Evolutionary conservation across 1,139 yeast genomes (phyloP), one percentile per base, ranked within the genome.

Genomic region (Suhomyces yuchorum): DNA sequence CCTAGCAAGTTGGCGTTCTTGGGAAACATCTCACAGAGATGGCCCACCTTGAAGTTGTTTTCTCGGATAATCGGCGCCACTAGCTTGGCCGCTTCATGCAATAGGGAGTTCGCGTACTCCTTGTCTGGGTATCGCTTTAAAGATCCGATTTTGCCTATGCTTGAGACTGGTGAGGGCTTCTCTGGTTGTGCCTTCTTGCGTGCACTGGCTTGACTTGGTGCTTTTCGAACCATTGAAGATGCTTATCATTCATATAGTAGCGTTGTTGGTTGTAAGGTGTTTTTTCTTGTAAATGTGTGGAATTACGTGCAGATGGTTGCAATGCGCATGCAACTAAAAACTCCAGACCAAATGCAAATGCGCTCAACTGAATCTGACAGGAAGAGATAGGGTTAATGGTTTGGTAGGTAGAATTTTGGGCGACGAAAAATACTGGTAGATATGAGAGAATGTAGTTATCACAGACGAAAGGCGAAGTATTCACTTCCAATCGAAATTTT

Each of bases 21-120:
- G n/a, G 98, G 98, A 56, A 73, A 87, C 81, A 93, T 88, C 66
- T 93, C 99, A 56, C 88, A 81, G 18, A 93, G 65, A 0, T 80
- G 71, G 1, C 82, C 84, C 3, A 92, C 93, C 50, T 78, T 80
- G 61, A 88, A 81, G 14, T 79, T 78, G 54, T 84, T 77, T 44
- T 81, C 80, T 49, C 81, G 79, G 82, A 93, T 88, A 44, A 93
- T 67, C 1, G 96, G 96, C 0, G 89, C 85, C 30, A 84, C 87
- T 14, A 71, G 61, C 35, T 73, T 76, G 11, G 89, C 87, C 14
- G 85, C 72, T 39, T 84, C 81, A 55, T 83, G 85, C 6, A 87
- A 66, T 20, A 86, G 57, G 19, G 78, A 75, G 20, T 77, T 63
- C 0, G 93, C 91, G 50, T 77, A 70, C 20, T 82, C 87, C 45